A percentile compares a stretch with the other conserved stretches of the same genome.
Conservation (phyloP, 768 basidiomycete species). For the Mycena galopus region DNA sequence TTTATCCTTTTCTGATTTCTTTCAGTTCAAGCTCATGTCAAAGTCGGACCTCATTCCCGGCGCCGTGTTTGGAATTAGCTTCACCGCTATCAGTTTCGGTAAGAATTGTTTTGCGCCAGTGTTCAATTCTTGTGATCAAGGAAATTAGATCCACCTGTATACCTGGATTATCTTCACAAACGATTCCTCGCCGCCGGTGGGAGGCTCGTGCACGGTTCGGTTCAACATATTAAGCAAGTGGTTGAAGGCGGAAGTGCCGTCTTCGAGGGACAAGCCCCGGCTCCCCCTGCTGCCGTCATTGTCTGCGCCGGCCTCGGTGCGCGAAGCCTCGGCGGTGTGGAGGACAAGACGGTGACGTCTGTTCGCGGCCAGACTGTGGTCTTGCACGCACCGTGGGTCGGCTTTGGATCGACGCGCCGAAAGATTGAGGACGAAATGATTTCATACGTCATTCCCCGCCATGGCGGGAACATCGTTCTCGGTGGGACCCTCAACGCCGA, state of each 20-base stretch:
- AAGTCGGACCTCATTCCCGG: slow-evolving; percentile 23
- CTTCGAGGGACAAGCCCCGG: slow-evolving; percentile 30
- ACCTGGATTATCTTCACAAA: slow-evolving; percentile 72
- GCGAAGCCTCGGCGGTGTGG: slow-evolving; percentile 68
- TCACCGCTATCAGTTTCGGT: slow-evolving; percentile 30
- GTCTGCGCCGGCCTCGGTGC: slow-evolving; percentile 55
- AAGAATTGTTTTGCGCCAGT: not conserved
- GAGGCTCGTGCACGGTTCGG: slow-evolving; percentile 55
- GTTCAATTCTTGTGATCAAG: not conserved
- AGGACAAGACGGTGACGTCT: slow-evolving; percentile 69
- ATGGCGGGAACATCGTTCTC: slow-evolving; percentile 62
- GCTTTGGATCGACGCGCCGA: slow-evolving; percentile 34
- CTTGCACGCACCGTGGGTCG: slow-evolving; percentile 62
- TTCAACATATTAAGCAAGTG: slow-evolving; percentile 74
- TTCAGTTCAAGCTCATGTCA: slow-evolving; percentile 25
- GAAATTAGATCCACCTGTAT: slow-evolving; percentile 63
- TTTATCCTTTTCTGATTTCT: not conserved
- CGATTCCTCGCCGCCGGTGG: slow-evolving; percentile 73
- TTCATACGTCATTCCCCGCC: slow-evolving; percentile 76
- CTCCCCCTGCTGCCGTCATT: slow-evolving; percentile 33
- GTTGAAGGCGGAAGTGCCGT: slow-evolving; percentile 55
- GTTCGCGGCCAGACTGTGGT: slow-evolving; percentile 76
- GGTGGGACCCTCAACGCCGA: slow-evolving; percentile 69
- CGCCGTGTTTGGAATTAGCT: slow-evolving; percentile 23
- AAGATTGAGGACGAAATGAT: slow-evolving; percentile 36